A percentile compares a stretch with the other conserved stretches of the same genome.
Conservation (phyloP, 2,329 filamentous ascomycete species). For the Ceratocystis variospora region DNA sequence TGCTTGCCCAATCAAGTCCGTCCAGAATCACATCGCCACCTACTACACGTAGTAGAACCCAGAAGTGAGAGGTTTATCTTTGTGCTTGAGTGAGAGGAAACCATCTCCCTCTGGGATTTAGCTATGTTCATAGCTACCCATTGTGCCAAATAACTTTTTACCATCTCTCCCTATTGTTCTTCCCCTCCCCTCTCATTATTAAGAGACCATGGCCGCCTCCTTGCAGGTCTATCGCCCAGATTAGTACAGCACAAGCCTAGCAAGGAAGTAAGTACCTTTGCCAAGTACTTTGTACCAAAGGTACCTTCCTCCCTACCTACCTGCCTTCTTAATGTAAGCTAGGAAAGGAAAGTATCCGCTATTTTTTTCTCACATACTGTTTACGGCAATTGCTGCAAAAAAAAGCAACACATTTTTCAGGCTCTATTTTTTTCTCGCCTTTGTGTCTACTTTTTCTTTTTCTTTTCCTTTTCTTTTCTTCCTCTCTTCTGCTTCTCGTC, state of each 20-base stretch:
- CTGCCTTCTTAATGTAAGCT: not conserved
- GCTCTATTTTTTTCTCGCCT: not conserved
- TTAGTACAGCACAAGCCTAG: not conserved
- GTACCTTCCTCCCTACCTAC: not conserved
- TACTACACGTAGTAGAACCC: no score
- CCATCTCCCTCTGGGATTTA: no score
- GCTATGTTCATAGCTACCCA: no score
- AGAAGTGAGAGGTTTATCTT: no score
- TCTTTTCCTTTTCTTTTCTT: conserved; percentile 9
- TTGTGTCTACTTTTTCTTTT: not conserved
- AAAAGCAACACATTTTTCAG: not conserved
- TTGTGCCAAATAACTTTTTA: no score
- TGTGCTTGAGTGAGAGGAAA: no score
- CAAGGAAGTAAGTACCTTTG: not conserved
- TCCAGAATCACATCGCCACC: no score
- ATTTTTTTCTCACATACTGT: not conserved
- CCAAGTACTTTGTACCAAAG: not conserved
- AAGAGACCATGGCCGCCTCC: not conserved
- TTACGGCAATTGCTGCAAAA: not conserved
- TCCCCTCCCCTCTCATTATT: not conserved
- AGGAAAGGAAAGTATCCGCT: conserved; percentile 2
- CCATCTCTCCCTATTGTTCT: not conserved
- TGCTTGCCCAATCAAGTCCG: no score
- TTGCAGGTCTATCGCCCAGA: not conserved
- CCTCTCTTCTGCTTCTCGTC: conserved; percentile 14